Base-by-base conservation (phyloP, 345 rosid genomes). In the Aegle marmelos region DNA sequence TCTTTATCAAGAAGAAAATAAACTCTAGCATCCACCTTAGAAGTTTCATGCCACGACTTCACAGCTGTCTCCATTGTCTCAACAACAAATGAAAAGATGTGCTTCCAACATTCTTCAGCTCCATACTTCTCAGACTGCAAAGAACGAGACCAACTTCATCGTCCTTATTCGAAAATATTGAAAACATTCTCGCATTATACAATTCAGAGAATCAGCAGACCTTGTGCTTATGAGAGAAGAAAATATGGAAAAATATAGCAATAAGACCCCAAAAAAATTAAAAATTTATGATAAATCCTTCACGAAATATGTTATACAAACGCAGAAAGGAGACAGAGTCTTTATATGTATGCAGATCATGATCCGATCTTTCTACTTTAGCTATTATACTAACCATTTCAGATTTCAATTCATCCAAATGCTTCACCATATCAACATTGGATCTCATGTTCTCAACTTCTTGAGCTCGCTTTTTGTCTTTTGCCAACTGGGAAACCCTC, bases 371-470 rank as follows among this genome's bases (percentile, higher is more conserved):
- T 57, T n/a, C 36, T 30, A 11, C 54, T 76, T 57, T 70, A 62
- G 75, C 39, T 60, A 53, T 34, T 58, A 64, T 57, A 84, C 89
- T 67, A 53, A 94, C 98, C 94, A 92, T 31, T 88, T 89, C 95
- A 56, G 90, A 83, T 80, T 91, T 94, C 70, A 94, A 74, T 22
- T 82, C 28, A 66, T 90, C 89, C 82, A 92, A 87, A 82, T 89
- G 90, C 86, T 89, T 92, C 41, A 86, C 89, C 85, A 96, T 86
- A 77, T 92, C 89, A 70, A 94, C 86, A 84, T 94, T 91, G 59
- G 95, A 82, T 76, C 94, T 91, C 88, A 94, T 79, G 79, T 83
- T 88, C 87, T 92, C 94, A 61, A 96, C 92, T 78, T 96, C 98
- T 84, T 89, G 86, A 75, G 92, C 94, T 83, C 92, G 88, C 79